Base-by-base conservation (phyloP, 1,139 yeast species). In the Scheffersomyces illinoinensis region DNA sequence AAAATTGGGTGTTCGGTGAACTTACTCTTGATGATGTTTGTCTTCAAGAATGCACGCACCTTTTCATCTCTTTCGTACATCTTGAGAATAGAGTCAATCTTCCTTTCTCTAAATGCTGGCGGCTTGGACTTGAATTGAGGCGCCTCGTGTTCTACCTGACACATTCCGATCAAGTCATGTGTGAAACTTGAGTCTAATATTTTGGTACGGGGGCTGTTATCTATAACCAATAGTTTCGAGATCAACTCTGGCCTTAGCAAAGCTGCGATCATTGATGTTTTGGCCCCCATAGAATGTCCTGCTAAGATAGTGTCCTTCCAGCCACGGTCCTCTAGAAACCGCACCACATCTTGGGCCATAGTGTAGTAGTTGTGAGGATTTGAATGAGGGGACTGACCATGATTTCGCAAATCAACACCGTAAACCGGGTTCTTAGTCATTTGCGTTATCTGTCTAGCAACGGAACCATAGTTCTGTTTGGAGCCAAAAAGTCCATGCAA, bases 271-370 rank as follows among this genome's bases (percentile, higher is more conserved):
- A 84, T 83, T 6, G 85, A 79, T 5, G 79, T 79, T 60, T 84
- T 84, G 7, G 86, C 87, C 0, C 88, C 88, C 78, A 84, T 76
- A 26, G 85, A 82, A 64, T 84, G 86, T 0, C 88, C 88, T 10
- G 80, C 76, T 26, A 83, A 58, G 7, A 66, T 58, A 17, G 74
- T 75, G 46, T 70, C 64, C 5, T 62, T 57, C 66, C 75, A 70
- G 0, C 66, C 58, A 18, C 72, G 69, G 24, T 67, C 65, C 19
- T 69, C 62, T 17, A 82, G 60, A 57, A 77, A 77, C 47, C 67
- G 62, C 18, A 74, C 68, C 18, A 85, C 74, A 64, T 85, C 89
- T 4, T 68, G 65, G 0, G 83, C 78, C 75, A 84, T 68, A 2
- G 78, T 71, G 8, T 62, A 48, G 63, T 85, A 84, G 56, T 74